A percentile compares a stretch with the other conserved stretches of the same genome.
Evolutionary conservation across 306 rosid genomes (phyloP).

Genomic region (Urtica urens): DNA sequence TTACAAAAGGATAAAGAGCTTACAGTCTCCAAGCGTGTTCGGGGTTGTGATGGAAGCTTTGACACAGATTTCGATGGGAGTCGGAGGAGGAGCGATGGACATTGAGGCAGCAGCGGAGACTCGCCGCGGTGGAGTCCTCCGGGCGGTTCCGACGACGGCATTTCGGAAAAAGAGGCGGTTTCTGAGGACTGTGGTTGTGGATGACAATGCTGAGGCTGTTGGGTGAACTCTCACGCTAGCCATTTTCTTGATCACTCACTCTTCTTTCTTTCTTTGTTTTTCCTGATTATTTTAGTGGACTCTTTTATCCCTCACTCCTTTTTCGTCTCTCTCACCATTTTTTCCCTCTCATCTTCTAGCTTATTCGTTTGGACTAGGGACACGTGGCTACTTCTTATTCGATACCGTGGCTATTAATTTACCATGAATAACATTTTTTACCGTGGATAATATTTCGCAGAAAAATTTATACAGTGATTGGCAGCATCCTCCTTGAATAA

Average conservation of each 20-base stretch:
- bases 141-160: slow-evolving; percentile 16
- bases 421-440: too few relatives aligned
- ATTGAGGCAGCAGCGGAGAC: slow-evolving; percentile 46
- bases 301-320: too few relatives aligned
- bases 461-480: too few relatives aligned
- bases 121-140: slow-evolving; percentile 6
- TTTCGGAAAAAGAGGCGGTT: slow-evolving; percentile 23
- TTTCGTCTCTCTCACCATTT: too few relatives aligned
- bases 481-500: too few relatives aligned
- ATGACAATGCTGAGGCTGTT: slow-evolving; percentile 44
- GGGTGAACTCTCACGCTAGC: slow-evolving; percentile 47
- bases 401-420: too few relatives aligned
- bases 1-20: neutral
- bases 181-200: slow-evolving; percentile 28
- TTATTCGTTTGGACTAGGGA: too few relatives aligned
- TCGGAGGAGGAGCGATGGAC: slow-evolving; percentile 36
- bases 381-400: too few relatives aligned
- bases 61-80: slow-evolving; percentile 52
- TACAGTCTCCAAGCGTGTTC: slow-evolving; percentile 73
- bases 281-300: too few relatives aligned
- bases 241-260: slow-evolving; percentile 19
- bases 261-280: too few relatives aligned
- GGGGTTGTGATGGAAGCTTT: slow-evolving; percentile 61
- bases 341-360: too few relatives aligned
- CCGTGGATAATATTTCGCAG: too few relatives aligned